Percentiles rank a stretch among this genome's conserved stretches.
Evolutionary conservation across 148 eudicot species (phyloP).

Genomic region (Rhododendron griersonianum): DNA sequence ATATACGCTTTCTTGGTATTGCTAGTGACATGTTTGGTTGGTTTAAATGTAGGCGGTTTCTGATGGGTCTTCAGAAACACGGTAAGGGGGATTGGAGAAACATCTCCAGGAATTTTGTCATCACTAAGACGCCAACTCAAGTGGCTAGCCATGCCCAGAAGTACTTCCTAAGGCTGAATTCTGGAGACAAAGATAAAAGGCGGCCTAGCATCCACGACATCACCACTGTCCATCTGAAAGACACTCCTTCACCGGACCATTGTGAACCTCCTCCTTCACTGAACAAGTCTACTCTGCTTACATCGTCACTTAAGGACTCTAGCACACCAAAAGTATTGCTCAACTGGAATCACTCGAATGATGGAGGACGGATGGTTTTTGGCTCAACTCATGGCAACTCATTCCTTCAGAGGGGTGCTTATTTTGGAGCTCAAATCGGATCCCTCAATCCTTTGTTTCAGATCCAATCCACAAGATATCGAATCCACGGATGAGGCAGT

Average conservation of each 20-base stretch:
- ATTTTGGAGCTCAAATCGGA: constrained; percentile 15
- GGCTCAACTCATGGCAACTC: constrained; percentile 13
- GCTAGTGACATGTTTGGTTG: background rate
- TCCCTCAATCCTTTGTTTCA: constrained; percentile 17
- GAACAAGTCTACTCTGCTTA: constrained; percentile 5
- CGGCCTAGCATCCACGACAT: constrained; percentile 95
- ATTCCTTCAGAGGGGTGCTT: background rate
- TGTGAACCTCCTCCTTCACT: constrained; percentile 11
- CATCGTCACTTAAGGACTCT: constrained; percentile 14
- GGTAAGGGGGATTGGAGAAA: constrained; percentile 98
- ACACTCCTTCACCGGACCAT: background rate
- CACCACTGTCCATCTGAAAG: constrained; percentile 53
- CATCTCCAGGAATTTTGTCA: constrained; percentile 81
- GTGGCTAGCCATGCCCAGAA: constrained; percentile 99
- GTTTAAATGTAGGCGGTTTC: constrained; percentile 54
- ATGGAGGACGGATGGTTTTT: constrained; percentile 39
- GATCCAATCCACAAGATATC: constrained; percentile 27
- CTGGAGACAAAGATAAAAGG: constrained; percentile 75
- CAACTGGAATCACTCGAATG: constrained; percentile 38
- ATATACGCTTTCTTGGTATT: background rate
- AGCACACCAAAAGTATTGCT: constrained; percentile 34
- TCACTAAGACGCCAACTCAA: constrained; percentile 82
- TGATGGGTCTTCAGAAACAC: constrained; percentile 75
- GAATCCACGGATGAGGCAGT: constrained; percentile 12
- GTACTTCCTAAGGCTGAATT: constrained; percentile 69